Evolutionary conservation across 257 asterid species (phyloP).

Genomic region (Galeopsis tetrahit): DNA sequence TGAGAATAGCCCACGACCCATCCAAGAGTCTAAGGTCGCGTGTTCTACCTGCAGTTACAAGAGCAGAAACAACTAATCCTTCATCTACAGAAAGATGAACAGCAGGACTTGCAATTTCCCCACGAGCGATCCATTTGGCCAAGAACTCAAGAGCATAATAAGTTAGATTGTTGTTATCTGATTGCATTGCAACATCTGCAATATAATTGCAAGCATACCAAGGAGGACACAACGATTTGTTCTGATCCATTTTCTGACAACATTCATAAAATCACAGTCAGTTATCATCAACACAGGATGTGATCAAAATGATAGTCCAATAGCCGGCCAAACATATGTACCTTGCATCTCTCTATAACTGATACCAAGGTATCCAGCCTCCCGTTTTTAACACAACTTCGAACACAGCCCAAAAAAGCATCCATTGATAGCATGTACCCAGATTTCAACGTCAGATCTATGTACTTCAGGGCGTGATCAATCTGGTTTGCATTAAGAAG

Average conservation of each 20-base stretch:
- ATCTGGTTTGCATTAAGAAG: slow-evolving; percentile 57
- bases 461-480: slow-evolving; percentile 66
- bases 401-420: slow-evolving; percentile 58
- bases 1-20: slow-evolving; percentile 83
- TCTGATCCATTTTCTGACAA: slow-evolving; percentile 80
- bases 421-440: slow-evolving; percentile 66
- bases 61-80: slow-evolving; percentile 75
- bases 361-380: slow-evolving; percentile 77
- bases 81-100: slow-evolving; percentile 62
- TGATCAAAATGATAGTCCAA: slow-evolving; percentile 13
- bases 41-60: slow-evolving; percentile 89
- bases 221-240: slow-evolving; percentile 70
- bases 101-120: slow-evolving; percentile 66
- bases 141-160: slow-evolving; percentile 73
- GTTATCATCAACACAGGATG: slow-evolving; percentile 19
- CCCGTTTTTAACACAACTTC: slow-evolving; percentile 49
- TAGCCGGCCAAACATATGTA: slow-evolving; percentile 35
- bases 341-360: slow-evolving; percentile 92
- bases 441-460: slow-evolving; percentile 62
- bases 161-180: slow-evolving; percentile 67
- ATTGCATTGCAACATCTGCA: slow-evolving; percentile 71
- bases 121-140: slow-evolving; percentile 78
- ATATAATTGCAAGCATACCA: slow-evolving; percentile 72
- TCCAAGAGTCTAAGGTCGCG: slow-evolving; percentile 68
- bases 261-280: slow-evolving; percentile 34